phyloP scores from a whole-genome alignment of 257 asterid genomes.

The Penstemon davidsonii region DNA sequence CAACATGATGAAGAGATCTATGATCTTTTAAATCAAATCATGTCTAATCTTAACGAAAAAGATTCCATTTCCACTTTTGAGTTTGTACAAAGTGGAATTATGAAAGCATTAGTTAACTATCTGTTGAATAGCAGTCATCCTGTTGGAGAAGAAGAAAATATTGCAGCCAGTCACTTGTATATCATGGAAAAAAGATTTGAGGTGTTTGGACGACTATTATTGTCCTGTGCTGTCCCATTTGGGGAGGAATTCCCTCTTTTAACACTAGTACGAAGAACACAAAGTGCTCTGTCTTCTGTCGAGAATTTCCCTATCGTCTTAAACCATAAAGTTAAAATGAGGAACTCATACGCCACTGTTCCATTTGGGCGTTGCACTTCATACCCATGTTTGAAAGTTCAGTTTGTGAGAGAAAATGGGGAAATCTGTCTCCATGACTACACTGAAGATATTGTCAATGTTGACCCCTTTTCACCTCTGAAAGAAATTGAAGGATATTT shows the following conservation, averaged over 20 bases:
- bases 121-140: slow-evolving; percentile 55
- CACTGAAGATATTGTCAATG: slow-evolving; percentile 55
- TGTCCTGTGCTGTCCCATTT: slow-evolving; percentile 42
- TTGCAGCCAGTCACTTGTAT: slow-evolving; percentile 27
- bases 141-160: slow-evolving; percentile 31
- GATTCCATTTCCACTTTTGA: slow-evolving; percentile 87
- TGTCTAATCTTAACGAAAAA: slow-evolving; percentile 65
- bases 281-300: slow-evolving; percentile 76
- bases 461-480: slow-evolving; percentile 83
- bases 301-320: slow-evolving; percentile 81
- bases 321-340: slow-evolving; percentile 44
- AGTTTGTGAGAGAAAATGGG: slow-evolving; percentile 63
- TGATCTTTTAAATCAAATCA: slow-evolving; percentile 53
- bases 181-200: slow-evolving; percentile 65
- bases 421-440: slow-evolving; percentile 55
- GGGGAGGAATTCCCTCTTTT: slow-evolving; percentile 47
- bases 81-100: slow-evolving; percentile 92
- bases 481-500: slow-evolving; percentile 65
- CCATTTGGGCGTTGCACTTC: slow-evolving; percentile 69
- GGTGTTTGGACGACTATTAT: slow-evolving; percentile 61
- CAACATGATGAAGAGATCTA: slow-evolving; percentile 57
- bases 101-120: slow-evolving; percentile 65
- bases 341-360: slow-evolving; percentile 73
- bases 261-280: slow-evolving; percentile 52
- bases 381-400: slow-evolving; percentile 77